phyloP scores from a whole-genome alignment of 768 basidiomycete genomes.

The Mycena floridula region DNA sequence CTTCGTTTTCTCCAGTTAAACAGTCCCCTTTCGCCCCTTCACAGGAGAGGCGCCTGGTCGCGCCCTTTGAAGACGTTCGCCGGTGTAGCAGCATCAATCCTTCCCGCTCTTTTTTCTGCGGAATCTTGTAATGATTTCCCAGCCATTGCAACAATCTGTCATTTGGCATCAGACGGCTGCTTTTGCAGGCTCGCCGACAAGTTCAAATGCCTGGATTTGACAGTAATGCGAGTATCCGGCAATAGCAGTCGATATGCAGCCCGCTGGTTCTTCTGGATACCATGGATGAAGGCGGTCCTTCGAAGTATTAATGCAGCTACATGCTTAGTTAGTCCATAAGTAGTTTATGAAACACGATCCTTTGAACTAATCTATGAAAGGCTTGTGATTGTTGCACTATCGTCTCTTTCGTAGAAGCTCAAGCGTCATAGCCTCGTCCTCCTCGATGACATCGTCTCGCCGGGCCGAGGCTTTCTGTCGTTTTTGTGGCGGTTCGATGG shows the following conservation, averaged over 20 bases:
- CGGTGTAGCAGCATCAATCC: neutral
- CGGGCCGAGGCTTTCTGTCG: conserved; percentile 16
- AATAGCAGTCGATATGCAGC: no score
- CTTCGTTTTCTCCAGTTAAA: neutral
- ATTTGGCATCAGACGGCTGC: no score
- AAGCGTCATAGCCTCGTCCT: conserved; percentile 63
- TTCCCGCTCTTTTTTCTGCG: neutral
- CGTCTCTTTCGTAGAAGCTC: conserved; percentile 37
- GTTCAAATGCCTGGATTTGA: no score
- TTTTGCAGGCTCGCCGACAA: no score
- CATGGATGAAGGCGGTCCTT: no score
- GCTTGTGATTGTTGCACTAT: neutral
- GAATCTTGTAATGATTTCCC: neutral
- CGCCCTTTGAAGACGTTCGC: neutral
- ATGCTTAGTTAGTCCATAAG: no score
- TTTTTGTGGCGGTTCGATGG: conserved; percentile 23
- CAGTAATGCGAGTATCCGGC: no score
- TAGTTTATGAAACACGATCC: no score
- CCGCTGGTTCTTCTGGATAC: no score
- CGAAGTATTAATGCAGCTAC: no score
- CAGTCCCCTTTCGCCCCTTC: neutral
- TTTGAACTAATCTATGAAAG: neutral
- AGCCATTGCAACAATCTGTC: no score
- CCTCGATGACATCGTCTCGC: conserved; percentile 35
- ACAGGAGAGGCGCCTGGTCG: neutral